Percentiles rank a stretch among this genome's conserved stretches.
phyloP scores from a whole-genome alignment of 345 rosid species.

The Eucalyptus sp. region DNA sequence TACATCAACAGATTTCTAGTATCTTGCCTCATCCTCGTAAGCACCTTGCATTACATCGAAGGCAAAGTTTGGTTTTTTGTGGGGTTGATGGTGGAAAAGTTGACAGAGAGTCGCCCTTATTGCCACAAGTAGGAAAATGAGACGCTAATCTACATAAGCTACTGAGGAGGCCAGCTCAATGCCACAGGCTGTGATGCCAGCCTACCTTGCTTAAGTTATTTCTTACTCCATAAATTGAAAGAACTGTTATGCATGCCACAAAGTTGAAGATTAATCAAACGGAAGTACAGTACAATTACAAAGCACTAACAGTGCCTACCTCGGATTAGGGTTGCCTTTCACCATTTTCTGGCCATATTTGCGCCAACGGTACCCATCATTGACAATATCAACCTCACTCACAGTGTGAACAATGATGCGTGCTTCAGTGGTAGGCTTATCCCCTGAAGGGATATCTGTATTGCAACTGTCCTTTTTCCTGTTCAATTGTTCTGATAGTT shows the following conservation, averaged over 20 bases:
- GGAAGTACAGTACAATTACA: neutral
- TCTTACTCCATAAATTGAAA: neutral
- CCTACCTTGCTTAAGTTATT: neutral
- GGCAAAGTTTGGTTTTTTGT: neutral
- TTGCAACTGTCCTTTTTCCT: constrained; percentile 57
- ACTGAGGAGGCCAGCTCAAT: neutral
- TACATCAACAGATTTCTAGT: neutral
- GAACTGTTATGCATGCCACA: neutral
- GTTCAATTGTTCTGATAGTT: constrained; percentile 3
- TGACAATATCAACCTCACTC: constrained; percentile 33
- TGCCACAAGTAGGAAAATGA: neutral
- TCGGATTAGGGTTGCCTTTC: constrained; percentile 94
- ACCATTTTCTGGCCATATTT: constrained; percentile 97
- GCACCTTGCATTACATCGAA: neutral
- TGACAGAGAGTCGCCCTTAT: neutral
- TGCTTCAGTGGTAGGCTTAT: constrained; percentile 39
- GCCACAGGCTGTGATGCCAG: neutral
- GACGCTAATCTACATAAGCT: neutral
- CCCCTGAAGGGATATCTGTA: constrained; percentile 20
- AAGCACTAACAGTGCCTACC: constrained; percentile 22
- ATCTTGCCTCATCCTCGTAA: neutral
- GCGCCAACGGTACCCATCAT: constrained; percentile 98
- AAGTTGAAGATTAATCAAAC: neutral
- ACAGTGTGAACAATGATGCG: constrained; percentile 46
- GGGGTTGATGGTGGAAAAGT: neutral